Evolutionary conservation across 371 early-diverging fungal species (phyloP).

Genomic region (Mortierella sp.): DNA sequence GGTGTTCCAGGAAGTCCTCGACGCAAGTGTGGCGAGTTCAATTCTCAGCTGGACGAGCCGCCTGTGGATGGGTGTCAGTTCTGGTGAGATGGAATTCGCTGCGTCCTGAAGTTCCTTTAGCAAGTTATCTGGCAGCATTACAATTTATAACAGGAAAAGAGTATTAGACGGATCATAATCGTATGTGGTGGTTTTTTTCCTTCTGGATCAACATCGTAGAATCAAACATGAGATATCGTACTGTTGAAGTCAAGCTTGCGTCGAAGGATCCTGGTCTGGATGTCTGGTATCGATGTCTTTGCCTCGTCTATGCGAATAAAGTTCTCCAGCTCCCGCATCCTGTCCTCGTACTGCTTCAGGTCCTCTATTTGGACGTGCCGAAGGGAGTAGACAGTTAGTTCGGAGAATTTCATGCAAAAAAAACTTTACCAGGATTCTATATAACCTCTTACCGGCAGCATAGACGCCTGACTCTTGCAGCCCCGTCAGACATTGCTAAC

Average conservation of each 20-base stretch:
- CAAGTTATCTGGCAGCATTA: conserved; percentile 63
- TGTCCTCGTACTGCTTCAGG: conserved; percentile 68
- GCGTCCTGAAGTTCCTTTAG: conserved; percentile 46
- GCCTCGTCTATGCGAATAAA: conserved; percentile 64
- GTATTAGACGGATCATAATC: too few relatives aligned
- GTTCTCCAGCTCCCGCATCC: conserved; percentile 68
- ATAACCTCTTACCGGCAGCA: conserved; percentile 32
- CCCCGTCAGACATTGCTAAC: conserved; percentile 77
- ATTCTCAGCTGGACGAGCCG: conserved; percentile 73
- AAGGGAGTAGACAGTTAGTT: background rate
- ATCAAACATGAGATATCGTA: conserved; percentile 42
- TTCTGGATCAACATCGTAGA: too few relatives aligned
- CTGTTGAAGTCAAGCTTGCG: conserved; percentile 67
- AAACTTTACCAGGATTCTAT: too few relatives aligned
- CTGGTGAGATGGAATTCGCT: conserved; percentile 50
- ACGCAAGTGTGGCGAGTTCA: conserved; percentile 64
- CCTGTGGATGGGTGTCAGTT: conserved; percentile 69
- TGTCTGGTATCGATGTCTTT: conserved; percentile 54
- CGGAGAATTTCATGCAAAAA: too few relatives aligned
- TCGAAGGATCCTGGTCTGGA: conserved; percentile 66
- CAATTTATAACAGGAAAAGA: too few relatives aligned
- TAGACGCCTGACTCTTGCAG: conserved; percentile 77
- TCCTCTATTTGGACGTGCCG: conserved; percentile 56
- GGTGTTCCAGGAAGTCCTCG: conserved; percentile 59
- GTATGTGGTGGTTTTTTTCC: too few relatives aligned